These are phyloP conservation scores for Fomes fomentarius DNA, from an alignment of 1,284 basidiomycete genomes.

Conservation along the genomic window DNA sequence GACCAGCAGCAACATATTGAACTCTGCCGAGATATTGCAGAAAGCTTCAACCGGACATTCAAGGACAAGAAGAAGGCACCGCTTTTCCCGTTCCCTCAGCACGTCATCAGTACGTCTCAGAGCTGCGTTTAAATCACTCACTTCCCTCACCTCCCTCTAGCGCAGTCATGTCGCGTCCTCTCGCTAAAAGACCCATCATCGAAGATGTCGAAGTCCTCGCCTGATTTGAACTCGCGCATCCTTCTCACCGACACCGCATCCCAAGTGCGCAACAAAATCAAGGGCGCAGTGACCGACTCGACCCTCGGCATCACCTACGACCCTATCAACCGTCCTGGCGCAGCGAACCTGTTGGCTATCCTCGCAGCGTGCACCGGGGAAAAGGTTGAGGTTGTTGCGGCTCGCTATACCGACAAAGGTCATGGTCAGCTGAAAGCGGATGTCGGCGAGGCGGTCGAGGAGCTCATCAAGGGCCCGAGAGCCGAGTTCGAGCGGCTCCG, in stretches of 20 bases:
- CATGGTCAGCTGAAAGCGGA: conserved; percentile 76
- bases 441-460: conserved; percentile 75
- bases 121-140: neutral
- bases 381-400: conserved; percentile 50
- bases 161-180: conserved; percentile 76
- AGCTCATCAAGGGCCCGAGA: conserved; percentile 71
- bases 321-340: conserved; percentile 76
- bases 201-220: conserved; percentile 97
- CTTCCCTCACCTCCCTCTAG: conserved; percentile 43
- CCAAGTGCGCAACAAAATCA: conserved; percentile 75
- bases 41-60: conserved; percentile 79
- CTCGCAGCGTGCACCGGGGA: conserved; percentile 68
- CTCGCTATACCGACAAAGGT: conserved; percentile 56
- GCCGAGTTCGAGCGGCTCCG: conserved; percentile 69
- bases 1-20: conserved; percentile 96
- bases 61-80: conserved; percentile 36
- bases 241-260: conserved; percentile 77
- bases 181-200: conserved; percentile 84
- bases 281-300: conserved; percentile 86
- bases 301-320: conserved; percentile 77
- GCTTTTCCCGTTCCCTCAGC: conserved; percentile 76
- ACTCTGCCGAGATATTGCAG: conserved; percentile 82
- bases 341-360: conserved; percentile 84
- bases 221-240: conserved; percentile 81
- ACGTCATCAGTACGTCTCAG: conserved; percentile 70